Evolutionary conservation across 2,329 filamentous ascomycete genomes (phyloP), one percentile per base, ranked within the genome.

Genomic region (Pseudogymnoascus sp.): DNA sequence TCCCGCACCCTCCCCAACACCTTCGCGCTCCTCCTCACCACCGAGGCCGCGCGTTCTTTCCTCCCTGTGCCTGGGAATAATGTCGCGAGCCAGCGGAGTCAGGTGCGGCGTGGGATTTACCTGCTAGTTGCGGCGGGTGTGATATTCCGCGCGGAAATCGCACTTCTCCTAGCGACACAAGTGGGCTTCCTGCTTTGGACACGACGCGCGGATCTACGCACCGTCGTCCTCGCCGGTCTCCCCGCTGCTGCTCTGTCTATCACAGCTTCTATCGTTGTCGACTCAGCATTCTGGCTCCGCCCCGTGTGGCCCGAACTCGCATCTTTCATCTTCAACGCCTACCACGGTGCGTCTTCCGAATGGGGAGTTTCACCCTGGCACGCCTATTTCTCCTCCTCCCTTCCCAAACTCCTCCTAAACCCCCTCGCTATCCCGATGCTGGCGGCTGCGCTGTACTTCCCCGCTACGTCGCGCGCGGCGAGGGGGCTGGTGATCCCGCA

Each of bases 271-370:
- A 79, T 96, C 12, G 82, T 85, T 1, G 75, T 96, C 35, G 94
- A 99, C 79, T 93, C 90, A 1, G 93, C 92, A 77, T 96, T 97
- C 77, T 99, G 93, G 94, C 91, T 93, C 71, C 84, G 83, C 65
- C 82, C 82, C 1, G 76, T 96, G 31, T 99, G 94, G 94, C 92
- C 94, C 0, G 94, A 99, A 75, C 84, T 95, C 65, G 85, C 84
- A 69, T 92, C 86, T 1, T 97, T 99, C 77, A 86, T 90, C 74
- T 97, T 89, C 81, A 99, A 99, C 74, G 92, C 91, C 63, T 77
- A 97, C 60, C 82, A 89, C 62, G 91, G 92, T 21, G 88, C 90
- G 64, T 90, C 92, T 0, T 87, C 89, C 3, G 84, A 89, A 67
- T 99, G 94, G 94, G 94, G 94, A 35, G 88, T 88, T 7, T 89